These are phyloP conservation scores for Vachellia pachyceras DNA, from an alignment of 306 rosid genomes.

Conservation along the genomic window DNA sequence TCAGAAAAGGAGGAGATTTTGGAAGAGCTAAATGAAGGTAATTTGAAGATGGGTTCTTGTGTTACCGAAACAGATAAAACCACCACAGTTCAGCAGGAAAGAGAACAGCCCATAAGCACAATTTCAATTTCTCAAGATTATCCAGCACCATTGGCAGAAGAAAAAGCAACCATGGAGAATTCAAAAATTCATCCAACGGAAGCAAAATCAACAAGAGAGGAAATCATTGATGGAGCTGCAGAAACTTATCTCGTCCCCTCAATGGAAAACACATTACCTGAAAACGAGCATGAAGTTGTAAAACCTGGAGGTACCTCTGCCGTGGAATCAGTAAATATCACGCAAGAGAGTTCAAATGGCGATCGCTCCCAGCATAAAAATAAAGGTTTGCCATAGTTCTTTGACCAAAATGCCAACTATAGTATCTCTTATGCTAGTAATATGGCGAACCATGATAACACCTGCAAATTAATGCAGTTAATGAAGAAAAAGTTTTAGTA, in stretches of 20 bases:
- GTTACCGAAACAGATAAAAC: not conserved
- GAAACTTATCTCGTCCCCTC: not conserved
- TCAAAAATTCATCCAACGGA: not conserved
- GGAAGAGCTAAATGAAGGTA: not conserved
- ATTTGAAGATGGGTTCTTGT: not conserved
- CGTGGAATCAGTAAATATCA: constrained; percentile 17
- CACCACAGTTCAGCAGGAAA: constrained; percentile 9
- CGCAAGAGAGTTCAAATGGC: constrained; percentile 20
- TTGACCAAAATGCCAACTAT: constrained; percentile 2
- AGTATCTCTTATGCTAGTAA: not conserved
- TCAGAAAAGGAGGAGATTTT: not conserved
- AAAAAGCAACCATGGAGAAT: not conserved
- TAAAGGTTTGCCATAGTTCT: constrained; percentile 10
- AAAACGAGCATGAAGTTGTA: constrained; percentile 17
- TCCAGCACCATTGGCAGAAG: not conserved
- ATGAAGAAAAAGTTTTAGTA: not conserved
- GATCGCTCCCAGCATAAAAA: not conserved
- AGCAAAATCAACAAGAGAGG: not conserved
- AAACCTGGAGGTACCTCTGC: constrained; percentile 21
- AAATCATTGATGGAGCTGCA: constrained; percentile 2
- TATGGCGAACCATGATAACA: not conserved
- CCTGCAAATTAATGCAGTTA: constrained; percentile 10
- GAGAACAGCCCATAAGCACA: constrained; percentile 16
- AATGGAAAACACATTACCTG: not conserved
- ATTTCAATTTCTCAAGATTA: not conserved